These are phyloP conservation scores for Solanum dulcamara DNA, from an alignment of 257 asterid species.

Conservation along the genomic window DNA sequence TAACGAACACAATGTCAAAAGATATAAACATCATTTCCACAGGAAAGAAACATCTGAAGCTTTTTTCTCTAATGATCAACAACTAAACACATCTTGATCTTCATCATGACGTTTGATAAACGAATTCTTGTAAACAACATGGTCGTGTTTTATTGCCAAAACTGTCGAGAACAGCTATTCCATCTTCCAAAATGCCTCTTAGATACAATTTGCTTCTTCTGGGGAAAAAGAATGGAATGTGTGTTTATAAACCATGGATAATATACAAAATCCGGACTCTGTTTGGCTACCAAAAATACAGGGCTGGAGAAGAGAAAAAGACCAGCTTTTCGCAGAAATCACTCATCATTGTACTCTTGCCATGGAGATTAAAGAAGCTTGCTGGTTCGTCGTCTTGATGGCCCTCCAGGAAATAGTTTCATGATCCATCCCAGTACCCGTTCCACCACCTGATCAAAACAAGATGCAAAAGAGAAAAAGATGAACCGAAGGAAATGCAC, in stretches of 20 bases:
- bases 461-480: background rate
- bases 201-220: slow-evolving; percentile 5
- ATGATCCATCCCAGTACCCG: slow-evolving; percentile 96
- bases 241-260: slow-evolving; percentile 16
- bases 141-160: slow-evolving; percentile 5
- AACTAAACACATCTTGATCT: background rate
- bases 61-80: background rate
- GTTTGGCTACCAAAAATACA: slow-evolving; percentile 24
- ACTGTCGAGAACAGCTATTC: slow-evolving; percentile 5
- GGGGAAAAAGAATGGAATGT: slow-evolving; percentile 29
- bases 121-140: background rate
- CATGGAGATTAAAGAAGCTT: slow-evolving; percentile 45
- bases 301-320: slow-evolving; percentile 11
- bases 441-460: slow-evolving; percentile 66
- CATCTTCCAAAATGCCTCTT: slow-evolving; percentile 4
- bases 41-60: background rate
- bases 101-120: background rate
- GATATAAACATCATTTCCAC: background rate
- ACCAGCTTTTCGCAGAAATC: slow-evolving; percentile 15
- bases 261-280: slow-evolving; percentile 37
- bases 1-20: background rate
- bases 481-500: background rate
- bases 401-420: slow-evolving; percentile 95
- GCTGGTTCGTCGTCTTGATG: slow-evolving; percentile 68
- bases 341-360: background rate